Evolutionary conservation across 2,329 filamentous ascomycete genomes (phyloP), one percentile per base, ranked within the genome.

Genomic region (Cryoendolithus antarcticus): DNA sequence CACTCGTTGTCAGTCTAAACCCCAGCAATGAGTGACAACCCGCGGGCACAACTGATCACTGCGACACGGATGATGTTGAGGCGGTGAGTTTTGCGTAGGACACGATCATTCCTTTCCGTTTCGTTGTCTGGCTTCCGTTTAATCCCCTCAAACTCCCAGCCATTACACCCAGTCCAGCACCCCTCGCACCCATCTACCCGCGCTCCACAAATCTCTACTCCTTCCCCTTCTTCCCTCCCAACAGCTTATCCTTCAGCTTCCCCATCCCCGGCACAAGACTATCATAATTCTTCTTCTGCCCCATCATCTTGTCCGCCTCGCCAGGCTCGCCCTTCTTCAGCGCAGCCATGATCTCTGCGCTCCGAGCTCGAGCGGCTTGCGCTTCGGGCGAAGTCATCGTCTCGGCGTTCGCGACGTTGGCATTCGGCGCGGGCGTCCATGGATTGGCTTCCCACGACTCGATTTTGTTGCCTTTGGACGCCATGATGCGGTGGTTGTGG

Each of bases 361-460:
- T 38, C 34, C 44, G 47, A 3, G 39, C 38, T 13, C 52, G 41
- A 4, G 52, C 52, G 5, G 44, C 44, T 21, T 45, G 45, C 1
- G 51, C 51, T 38, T 49, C 39, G 9, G 48, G 39, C 9, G 45
- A 48, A 3, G 51, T 45, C 51, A 55, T 55, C 30, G 36, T 38
- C 15, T 46, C 21, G 3, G 28, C 30, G 35, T 54, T 43, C 33
- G 51, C 44, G 9, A 43, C 46, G 30, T 51, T 47, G 24, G 50
- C 49, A 37, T 51, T 51, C 27, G 48, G 44, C 1, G 46, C 37
- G 32, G 44, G 44, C 15, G 45, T 35, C 31, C 43, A 47, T 12
- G 44, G 42, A 19, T 29, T 36, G 24, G 38, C 24, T 28, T 50
- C 48, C 48, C 46, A 50, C 30, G 40, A 37, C 9, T 35, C 28